These are phyloP conservation scores for Paraphoma sp. DNA, from an alignment of 2,329 filamentous ascomycete genomes.

Conservation along the genomic window DNA sequence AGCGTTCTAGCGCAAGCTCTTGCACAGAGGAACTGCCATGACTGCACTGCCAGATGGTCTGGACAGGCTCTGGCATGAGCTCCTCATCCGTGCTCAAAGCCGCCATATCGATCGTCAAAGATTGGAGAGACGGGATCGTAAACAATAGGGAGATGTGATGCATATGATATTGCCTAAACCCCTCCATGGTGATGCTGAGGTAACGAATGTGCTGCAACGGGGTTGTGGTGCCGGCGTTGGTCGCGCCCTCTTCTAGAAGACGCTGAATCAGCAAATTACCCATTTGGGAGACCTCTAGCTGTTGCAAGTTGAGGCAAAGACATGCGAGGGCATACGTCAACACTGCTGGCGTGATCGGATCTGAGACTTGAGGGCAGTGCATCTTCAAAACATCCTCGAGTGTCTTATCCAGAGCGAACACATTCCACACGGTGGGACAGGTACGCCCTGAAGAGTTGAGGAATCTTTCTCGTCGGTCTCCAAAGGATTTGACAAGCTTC, in stretches of 20 bases:
- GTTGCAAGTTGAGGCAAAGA: slow-evolving; percentile 1
- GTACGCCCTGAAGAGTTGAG: background rate
- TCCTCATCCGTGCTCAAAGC: background rate
- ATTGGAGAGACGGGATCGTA: background rate
- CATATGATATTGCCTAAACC: background rate
- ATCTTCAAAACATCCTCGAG: background rate
- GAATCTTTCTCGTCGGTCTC: background rate
- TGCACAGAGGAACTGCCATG: background rate
- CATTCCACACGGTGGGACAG: background rate
- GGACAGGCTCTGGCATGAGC: background rate
- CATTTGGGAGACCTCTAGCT: background rate
- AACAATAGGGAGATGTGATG: background rate
- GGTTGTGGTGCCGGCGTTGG: background rate
- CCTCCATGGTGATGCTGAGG: background rate
- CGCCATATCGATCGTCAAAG: background rate
- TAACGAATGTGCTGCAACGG: background rate
- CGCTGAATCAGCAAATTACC: background rate
- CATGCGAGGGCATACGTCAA: background rate
- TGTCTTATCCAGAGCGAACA: background rate
- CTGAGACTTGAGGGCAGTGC: background rate
- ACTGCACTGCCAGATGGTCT: background rate
- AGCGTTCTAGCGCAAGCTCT: background rate
- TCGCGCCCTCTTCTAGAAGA: background rate
- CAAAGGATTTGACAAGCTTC: background rate
- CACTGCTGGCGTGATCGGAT: background rate